Conservation (phyloP, 2,329 filamentous ascomycete species). For the Colletotrichum somersetense region DNA sequence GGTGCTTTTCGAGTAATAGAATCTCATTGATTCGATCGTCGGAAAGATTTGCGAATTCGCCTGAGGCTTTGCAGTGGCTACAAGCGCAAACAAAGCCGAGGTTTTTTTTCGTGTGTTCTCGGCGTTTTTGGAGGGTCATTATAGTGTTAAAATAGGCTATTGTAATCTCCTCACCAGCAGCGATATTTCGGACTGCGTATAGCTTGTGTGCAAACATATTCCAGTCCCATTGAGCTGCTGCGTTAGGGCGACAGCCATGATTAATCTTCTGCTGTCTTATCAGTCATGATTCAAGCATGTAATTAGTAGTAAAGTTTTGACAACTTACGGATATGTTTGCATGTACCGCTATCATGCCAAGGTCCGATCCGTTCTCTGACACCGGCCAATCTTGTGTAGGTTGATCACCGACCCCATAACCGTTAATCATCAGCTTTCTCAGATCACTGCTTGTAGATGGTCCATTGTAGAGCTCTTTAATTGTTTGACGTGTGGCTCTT, state of each 20-base stretch:
- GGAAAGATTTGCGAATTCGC: not conserved
- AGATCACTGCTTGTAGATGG: too few relatives aligned
- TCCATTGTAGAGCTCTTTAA: not conserved
- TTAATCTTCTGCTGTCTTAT: conserved; percentile 9
- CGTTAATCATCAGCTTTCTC: conserved; percentile 9
- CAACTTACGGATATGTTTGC: conserved; percentile 18
- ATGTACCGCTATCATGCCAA: conserved; percentile 13
- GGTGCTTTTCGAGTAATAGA: not conserved
- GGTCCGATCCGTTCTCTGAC: not conserved
- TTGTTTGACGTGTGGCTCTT: not conserved
- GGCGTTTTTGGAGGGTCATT: not conserved
- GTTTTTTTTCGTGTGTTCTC: rapidly evolving
- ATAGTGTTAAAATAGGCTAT: conserved; percentile 19
- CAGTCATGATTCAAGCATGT: not conserved
- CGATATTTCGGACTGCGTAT: conserved; percentile 8
- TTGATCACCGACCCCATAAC: not conserved
- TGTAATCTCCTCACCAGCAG: conserved; percentile 17
- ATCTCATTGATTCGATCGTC: conserved; percentile 21
- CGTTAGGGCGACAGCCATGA: conserved; percentile 19
- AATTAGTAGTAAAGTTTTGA: too few relatives aligned
- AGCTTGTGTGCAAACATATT: not conserved
- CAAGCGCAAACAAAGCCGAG: conserved; percentile 14
- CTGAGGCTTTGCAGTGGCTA: not conserved
- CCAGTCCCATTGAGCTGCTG: conserved; percentile 17
- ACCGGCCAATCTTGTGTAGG: conserved; percentile 11